Conservation (phyloP, 2,329 filamentous ascomycete species). For the Tolypocladium cylindrosporum region DNA sequence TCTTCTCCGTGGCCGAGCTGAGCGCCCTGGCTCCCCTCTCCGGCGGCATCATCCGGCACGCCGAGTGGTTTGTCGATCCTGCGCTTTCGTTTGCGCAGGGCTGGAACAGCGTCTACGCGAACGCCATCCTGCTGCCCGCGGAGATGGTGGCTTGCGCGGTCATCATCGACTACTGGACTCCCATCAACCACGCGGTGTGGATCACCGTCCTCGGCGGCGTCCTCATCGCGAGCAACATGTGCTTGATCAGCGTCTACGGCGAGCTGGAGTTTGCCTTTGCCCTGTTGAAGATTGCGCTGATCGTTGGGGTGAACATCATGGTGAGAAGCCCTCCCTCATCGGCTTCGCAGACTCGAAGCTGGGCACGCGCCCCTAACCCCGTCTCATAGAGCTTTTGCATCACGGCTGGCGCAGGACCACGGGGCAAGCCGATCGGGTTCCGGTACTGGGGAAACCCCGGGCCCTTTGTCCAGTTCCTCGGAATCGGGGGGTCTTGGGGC, state of each 20-base stretch:
- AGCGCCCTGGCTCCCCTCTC: conserved; percentile 51
- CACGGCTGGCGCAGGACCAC: conserved; percentile 4
- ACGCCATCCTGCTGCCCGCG: conserved; percentile 40
- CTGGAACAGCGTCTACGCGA: conserved; percentile 41
- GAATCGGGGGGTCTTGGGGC: conserved; percentile 38
- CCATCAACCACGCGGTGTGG: conserved; percentile 43
- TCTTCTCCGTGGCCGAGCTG: conserved; percentile 50
- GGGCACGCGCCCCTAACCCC: too few species aligned
- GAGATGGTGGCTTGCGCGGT: conserved; percentile 43
- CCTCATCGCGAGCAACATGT: conserved; percentile 41
- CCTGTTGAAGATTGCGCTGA: conserved; percentile 47
- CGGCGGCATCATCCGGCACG: conserved; percentile 53
- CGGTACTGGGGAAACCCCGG: conserved; percentile 50
- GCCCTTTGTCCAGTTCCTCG: conserved; percentile 34
- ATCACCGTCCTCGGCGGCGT: conserved; percentile 44
- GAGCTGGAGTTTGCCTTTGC: conserved; percentile 50
- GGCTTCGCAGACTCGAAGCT: too few species aligned
- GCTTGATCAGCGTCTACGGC: conserved; percentile 47
- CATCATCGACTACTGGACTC: conserved; percentile 33
- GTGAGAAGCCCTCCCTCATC: conserved; percentile 16
- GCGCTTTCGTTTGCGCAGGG: conserved; percentile 40
- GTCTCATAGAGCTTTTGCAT: conserved; percentile 4
- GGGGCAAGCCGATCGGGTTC: conserved; percentile 49
- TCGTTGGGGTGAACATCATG: conserved; percentile 54
- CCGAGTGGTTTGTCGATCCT: conserved; percentile 51